These are phyloP conservation scores for Eucalyptus pumila DNA, from an alignment of 345 rosid species.

Conservation along the genomic window DNA sequence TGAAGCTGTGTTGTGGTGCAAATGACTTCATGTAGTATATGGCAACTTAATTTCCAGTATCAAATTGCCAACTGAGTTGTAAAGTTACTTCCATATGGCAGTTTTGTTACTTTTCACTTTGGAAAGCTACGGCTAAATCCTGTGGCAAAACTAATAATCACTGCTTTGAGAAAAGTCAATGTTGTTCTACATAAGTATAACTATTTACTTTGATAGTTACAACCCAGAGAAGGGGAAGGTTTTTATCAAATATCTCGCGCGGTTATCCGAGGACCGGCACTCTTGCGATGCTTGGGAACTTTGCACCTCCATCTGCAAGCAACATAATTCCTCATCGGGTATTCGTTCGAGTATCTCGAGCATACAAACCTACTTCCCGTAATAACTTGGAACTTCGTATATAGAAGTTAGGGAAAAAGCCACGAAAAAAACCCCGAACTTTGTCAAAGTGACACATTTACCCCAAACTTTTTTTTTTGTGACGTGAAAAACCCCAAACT, in stretches of 20 bases:
- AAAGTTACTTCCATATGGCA: not conserved
- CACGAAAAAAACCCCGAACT: no score
- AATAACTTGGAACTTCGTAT: not conserved
- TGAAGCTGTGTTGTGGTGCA: not conserved
- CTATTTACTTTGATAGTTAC: not conserved
- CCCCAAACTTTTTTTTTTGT: no score
- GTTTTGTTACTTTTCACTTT: not conserved
- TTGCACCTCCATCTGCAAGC: not conserved
- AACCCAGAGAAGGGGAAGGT: not conserved
- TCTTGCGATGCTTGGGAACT: not conserved
- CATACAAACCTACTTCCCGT: not conserved
- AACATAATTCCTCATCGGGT: not conserved
- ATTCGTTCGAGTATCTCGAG: not conserved
- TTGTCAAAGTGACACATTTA: no score
- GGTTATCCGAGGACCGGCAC: not conserved
- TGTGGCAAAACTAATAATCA: not conserved
- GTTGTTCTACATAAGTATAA: not conserved
- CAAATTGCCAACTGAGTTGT: not conserved
- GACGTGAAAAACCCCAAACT: no score
- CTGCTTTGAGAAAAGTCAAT: not conserved
- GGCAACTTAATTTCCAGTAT: not conserved
- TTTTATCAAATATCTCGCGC: not conserved
- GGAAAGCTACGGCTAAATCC: not conserved
- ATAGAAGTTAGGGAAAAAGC: not conserved
- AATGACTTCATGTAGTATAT: not conserved